Evolutionary conservation across 352 stramenopile genomes (phyloP), one percentile per base, ranked within the genome.

Genomic region (Blastocystis sp.): DNA sequence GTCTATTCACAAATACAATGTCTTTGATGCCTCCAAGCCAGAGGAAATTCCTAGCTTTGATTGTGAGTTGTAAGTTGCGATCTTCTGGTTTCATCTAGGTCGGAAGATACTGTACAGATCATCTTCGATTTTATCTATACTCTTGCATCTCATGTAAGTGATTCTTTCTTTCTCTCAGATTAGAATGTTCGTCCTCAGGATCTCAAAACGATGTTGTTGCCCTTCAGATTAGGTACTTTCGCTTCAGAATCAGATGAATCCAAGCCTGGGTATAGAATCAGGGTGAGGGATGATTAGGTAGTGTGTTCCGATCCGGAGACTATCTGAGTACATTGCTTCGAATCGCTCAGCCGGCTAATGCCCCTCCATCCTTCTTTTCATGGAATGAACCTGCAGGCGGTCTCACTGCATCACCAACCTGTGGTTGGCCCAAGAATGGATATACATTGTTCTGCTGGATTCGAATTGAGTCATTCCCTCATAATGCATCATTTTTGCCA

Each of bases 1-100:
- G 77, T 87, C 77, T 5, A 66, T 78, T 27, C 77, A 87, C 65
- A 78, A 74, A 75, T 78, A 61, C 59, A 87, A 87, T 51, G 59
- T 77, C 12, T 78, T 87, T 46, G 59, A 74, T 43, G 43, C 39
- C 1, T 46, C 71, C 29, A 58, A 57, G 0, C 59, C 59, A 0
- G 29, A 54, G 39, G 77, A 87, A 39, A 87, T 87, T 29, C 77
- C 77, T 29, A 43, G 24, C 27, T 87, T 87, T 54, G 29, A 66
- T n/a, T 51, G 59, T 51, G 21, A 21, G 39, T 42, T 87, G 71
- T 81, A 52, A n/a, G 24, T 65, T 3, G 4, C 9, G 39, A 24
- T 42, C 4, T 24, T 19, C 19, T 21, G 16, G 4, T 43, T 67
- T 29, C 57, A 35, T n/a, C 21, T 59, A 81, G 71, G 7, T 78